phyloP scores from a whole-genome alignment of 164 flowering plant genomes.

The Magnolia kwangsiensis region DNA sequence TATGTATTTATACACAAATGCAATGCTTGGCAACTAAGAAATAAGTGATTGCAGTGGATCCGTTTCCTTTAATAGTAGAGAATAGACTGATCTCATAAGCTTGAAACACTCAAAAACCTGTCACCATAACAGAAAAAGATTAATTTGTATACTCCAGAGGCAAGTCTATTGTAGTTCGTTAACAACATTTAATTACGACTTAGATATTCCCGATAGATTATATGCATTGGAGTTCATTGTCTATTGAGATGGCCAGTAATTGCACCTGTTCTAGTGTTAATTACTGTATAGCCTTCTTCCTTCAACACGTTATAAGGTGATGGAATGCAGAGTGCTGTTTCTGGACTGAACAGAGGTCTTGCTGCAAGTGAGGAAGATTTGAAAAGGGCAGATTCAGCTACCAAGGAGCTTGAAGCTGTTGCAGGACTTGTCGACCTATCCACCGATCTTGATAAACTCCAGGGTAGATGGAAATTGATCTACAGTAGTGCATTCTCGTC shows the following conservation, averaged over 20 bases:
- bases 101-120: no score
- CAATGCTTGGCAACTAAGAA: neutral
- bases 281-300: constrained; percentile 5
- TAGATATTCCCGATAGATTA: neutral
- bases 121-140: neutral
- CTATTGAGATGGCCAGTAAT: neutral
- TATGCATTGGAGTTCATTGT: no score
- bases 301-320: constrained; percentile 5
- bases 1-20: neutral
- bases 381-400: constrained; percentile 69
- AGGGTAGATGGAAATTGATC: constrained; percentile 87
- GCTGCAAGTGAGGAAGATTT: constrained; percentile 78
- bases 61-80: neutral
- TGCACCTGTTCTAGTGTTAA: neutral
- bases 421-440: constrained; percentile 80
- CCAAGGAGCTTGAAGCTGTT: constrained; percentile 72
- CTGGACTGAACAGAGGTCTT: constrained; percentile 92
- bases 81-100: no score
- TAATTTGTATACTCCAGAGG: neutral
- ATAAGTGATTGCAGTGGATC: neutral
- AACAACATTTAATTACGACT: neutral
- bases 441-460: constrained; percentile 64
- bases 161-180: neutral
- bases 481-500: constrained; percentile 96
- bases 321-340: constrained; percentile 71